These are phyloP conservation scores for Trichomonascaceae sp. DNA, from an alignment of 1,139 yeast genomes.

Conservation along the genomic window DNA sequence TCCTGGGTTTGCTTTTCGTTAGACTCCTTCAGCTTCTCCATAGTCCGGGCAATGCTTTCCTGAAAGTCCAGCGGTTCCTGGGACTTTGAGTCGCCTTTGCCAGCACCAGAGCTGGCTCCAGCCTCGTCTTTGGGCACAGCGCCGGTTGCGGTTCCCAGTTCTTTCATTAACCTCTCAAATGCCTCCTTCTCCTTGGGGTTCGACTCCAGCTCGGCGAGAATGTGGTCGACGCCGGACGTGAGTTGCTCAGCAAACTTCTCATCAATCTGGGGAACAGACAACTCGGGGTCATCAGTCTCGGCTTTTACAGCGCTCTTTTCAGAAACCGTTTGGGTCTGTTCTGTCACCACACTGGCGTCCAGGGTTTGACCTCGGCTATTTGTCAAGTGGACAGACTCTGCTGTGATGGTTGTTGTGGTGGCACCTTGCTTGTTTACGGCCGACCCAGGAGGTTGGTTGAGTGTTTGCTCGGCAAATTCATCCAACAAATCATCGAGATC, in stretches of 20 bases:
- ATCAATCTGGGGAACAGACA: constrained; percentile 31
- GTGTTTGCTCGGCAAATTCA: constrained; percentile 52
- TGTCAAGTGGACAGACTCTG: neutral
- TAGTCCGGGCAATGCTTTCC: constrained; percentile 66
- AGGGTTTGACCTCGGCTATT: neutral
- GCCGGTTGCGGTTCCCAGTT: constrained; percentile 29
- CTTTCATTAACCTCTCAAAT: constrained; percentile 40
- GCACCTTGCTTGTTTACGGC: constrained; percentile 7
- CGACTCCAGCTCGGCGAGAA: constrained; percentile 45
- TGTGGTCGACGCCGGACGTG: constrained; percentile 27
- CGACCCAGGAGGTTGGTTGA: constrained; percentile 49
- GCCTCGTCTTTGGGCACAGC: constrained; percentile 1
- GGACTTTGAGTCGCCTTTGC: constrained; percentile 9
- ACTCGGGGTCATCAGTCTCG: constrained; percentile 7
- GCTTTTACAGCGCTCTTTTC: constrained; percentile 9
- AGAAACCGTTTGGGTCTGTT: neutral
- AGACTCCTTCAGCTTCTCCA: constrained; percentile 49
- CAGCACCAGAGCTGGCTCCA: constrained; percentile 1
- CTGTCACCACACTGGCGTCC: neutral
- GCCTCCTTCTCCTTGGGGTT: constrained; percentile 50
- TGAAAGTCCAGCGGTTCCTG: constrained; percentile 40
- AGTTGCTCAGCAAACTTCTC: constrained; percentile 30
- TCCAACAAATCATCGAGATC: constrained; percentile 30
- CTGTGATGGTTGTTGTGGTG: too few species aligned
- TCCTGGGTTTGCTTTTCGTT: constrained; percentile 39